Evolutionary conservation across 2,329 filamentous ascomycete species (phyloP), one percentile per base, ranked within the genome.

Genomic region (Blastomyces parvus): DNA sequence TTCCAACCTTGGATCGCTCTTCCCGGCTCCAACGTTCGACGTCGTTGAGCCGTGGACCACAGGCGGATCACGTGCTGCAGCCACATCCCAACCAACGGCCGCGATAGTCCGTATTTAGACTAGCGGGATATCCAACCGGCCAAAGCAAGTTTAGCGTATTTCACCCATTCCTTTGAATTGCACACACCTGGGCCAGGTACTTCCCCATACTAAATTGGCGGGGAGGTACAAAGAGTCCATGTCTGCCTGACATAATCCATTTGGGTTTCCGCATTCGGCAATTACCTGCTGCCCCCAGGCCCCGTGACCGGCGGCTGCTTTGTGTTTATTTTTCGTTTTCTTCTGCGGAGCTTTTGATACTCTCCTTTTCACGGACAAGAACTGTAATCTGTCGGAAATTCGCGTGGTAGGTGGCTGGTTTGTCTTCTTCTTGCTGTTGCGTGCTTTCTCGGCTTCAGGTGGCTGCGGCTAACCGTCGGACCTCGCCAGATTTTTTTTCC

Each of bases 401-500:
- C 36, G 22, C 53, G 11, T 40, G 53, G 53, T 57, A 38, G 38
- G 53, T 57, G 33, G 17, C 33, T 40, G 19, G 11, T 2, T n/a
- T 40, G 33, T 22, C 33, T 14, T 11, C 33, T 38, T 56, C 19
- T n/a, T n/a, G 4, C 8, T 33, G 3, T 17, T 33, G 3, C 27
- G 6, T 17, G 3, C 7, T 19, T 36, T 30, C 53, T 40, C 53
- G 53, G 33, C 53, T 25, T 8, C 13, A 40, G 6, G 30, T 22
- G 53, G 30, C 33, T 40, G 33, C 33, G 33, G 53, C 53, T 57
- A 57, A 57, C 53, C 33, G 30, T 57, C 33, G 53, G 53, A 33
- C 53, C 53, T 40, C 33, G 30, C 30, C 8, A 22, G 7, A 22
- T 57, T 25, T 25, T n/a, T 13, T 40, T 40, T 4, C 2, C 44